Percentiles rank a stretch among this genome's conserved stretches.
phyloP scores from a whole-genome alignment of 192 early-diverging fungal genomes.

The Dimargaris cristalligena region DNA sequence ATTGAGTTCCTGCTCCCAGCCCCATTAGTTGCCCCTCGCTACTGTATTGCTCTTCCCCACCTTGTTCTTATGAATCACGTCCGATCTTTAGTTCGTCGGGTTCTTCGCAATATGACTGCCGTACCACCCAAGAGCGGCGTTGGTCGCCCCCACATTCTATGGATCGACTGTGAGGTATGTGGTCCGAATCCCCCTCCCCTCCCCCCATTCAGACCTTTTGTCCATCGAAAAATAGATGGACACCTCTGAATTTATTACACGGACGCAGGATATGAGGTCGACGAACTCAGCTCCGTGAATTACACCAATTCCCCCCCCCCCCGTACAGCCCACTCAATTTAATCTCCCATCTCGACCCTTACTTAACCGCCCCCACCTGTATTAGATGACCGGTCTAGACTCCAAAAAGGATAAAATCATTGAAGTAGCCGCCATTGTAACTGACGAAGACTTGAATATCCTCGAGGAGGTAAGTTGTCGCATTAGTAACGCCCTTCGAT shows the following conservation, averaged over 20 bases:
- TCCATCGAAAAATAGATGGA: not conserved
- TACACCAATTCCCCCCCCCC: not conserved
- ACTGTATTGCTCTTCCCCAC: no score
- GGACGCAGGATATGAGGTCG: not conserved
- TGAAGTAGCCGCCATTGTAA: slow-evolving; percentile 79
- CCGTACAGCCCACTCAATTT: not conserved
- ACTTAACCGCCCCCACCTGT: not conserved
- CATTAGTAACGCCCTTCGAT: not conserved
- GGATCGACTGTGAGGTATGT: slow-evolving; percentile 9
- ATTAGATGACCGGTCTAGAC: slow-evolving; percentile 31
- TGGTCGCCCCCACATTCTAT: not conserved
- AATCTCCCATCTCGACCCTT: not conserved
- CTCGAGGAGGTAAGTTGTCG: slow-evolving; percentile 41
- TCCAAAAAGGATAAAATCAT: slow-evolving; percentile 57
- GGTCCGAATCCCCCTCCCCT: not conserved
- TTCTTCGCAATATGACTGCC: no score
- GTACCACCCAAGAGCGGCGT: no score
- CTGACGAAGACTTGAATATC: slow-evolving; percentile 71
- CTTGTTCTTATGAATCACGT: no score
- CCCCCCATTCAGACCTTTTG: not conserved
- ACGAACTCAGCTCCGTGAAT: not conserved
- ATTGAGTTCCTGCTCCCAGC: no score
- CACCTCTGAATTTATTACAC: not conserved
- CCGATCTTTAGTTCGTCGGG: no score
- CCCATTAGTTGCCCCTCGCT: no score